Evolutionary conservation across 805 yeast species (phyloP), one percentile per base, ranked within the genome.

Genomic region (Pichia deserticola): DNA sequence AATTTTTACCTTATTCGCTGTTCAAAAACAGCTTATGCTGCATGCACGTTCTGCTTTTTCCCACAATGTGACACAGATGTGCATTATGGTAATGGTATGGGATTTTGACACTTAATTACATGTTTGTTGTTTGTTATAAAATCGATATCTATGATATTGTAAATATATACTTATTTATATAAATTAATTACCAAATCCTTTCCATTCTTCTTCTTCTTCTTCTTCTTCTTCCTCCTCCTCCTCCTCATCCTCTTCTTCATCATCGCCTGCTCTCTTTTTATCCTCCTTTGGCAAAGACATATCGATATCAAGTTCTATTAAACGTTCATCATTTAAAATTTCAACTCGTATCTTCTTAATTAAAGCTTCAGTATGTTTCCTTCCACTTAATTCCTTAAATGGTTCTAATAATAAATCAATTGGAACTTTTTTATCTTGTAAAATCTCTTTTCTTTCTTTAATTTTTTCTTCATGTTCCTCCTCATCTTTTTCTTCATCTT

Each of bases 281-380:
- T 27, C 40, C 12, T 45, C 54, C 54, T 39, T 54, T 60, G 35
- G 56, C 60, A 48, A 49, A 52, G 44, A 40, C 40, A 66, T 68
- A 6, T 66, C 63, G 7, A 79, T 67, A 8, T 82, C 85, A 93
- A 96, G 87, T 35, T 72, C 72, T 28, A 63, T 62, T 43, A 89
- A 70, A 60, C 93, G 75, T 32, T 69, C 64, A 60, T 90, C 95
- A 1, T 70, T 68, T 38, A 86, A 68, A 0, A 92, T 74, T 36
- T 87, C 93, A 36, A 78, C 81, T 55, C 71, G 73, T 51, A 84
- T 81, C 58, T 80, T 83, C 44, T 72, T 69, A 64, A 87, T 78
- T 52, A 89, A 67, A 3, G 85, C 79, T 68, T 84, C 86, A 61
- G 78, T 73, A 35, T 70, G 65, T 4, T 76, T 72, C n/a, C 71